phyloP scores from a whole-genome alignment of 208 protist species.

The Polymyxa betae region DNA sequence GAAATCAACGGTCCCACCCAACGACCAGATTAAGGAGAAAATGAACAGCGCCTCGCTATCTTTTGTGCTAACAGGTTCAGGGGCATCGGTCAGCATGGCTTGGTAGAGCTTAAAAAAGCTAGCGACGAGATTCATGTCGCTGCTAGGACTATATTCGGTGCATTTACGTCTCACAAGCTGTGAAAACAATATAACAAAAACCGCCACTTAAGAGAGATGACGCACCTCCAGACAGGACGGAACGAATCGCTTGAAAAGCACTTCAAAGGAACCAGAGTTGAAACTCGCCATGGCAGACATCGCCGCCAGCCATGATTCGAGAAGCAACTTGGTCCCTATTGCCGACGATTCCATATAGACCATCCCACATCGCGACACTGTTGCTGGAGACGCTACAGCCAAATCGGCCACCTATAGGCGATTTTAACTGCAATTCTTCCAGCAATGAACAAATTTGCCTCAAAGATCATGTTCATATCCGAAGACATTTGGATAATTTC shows the following conservation, averaged over 20 bases:
- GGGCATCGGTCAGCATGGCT: slow-evolving; percentile 66
- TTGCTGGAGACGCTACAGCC: slow-evolving; percentile 94
- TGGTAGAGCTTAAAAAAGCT: slow-evolving; percentile 86
- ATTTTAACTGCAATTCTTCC: slow-evolving; percentile 68
- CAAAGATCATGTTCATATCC: slow-evolving; percentile 75
- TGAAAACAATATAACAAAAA: not conserved
- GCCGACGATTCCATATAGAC: slow-evolving; percentile 87
- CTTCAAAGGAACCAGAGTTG: slow-evolving; percentile 39
- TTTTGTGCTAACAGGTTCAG: not conserved
- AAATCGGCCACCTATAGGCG: slow-evolving; percentile 97
- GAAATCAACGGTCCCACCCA: slow-evolving; percentile 88
- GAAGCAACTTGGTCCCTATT: slow-evolving; percentile 68
- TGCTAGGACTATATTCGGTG: slow-evolving; percentile 57
- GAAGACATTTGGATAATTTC: slow-evolving; percentile 90
- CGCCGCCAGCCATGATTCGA: slow-evolving; percentile 67
- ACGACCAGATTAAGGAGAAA: slow-evolving; percentile 94
- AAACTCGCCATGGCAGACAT: slow-evolving; percentile 59
- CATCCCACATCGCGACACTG: slow-evolving; percentile 97
- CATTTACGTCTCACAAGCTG: slow-evolving; percentile 57
- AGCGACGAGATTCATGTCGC: slow-evolving; percentile 63
- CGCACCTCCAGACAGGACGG: slow-evolving; percentile 52
- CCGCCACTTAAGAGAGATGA: not conserved
- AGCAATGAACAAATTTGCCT: slow-evolving; percentile 76
- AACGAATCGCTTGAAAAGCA: slow-evolving; percentile 63
- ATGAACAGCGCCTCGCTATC: slow-evolving; percentile 76